Evolutionary conservation across 306 rosid genomes (phyloP).

Genomic region (Lupinus albus): DNA sequence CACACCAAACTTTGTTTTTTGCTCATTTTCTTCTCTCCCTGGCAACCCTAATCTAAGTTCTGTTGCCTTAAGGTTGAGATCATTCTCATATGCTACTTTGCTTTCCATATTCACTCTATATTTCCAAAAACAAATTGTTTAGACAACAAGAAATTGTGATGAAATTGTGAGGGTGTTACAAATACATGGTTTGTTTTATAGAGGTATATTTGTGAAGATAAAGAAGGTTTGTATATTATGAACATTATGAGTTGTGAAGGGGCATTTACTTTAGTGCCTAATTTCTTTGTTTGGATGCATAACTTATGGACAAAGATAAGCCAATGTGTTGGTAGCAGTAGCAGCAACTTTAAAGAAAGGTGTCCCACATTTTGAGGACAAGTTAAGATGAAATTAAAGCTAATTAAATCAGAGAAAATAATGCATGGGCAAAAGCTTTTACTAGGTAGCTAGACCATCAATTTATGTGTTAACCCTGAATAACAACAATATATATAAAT

Average conservation of each 20-base stretch:
- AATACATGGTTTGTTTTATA: slow-evolving; percentile 48
- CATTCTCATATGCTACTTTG: slow-evolving; percentile 52
- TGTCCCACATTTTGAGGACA: slow-evolving; percentile 70
- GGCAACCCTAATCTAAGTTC: slow-evolving; percentile 85
- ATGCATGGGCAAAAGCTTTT: too few relatives aligned
- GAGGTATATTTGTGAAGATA: slow-evolving; percentile 25
- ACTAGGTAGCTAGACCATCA: too few relatives aligned
- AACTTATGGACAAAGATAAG: slow-evolving; percentile 81
- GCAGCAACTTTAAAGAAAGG: slow-evolving; percentile 69
- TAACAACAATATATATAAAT: too few relatives aligned
- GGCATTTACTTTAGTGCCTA: slow-evolving; percentile 11
- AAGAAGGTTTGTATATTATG: not conserved
- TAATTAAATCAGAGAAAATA: too few relatives aligned
- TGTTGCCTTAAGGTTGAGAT: slow-evolving; percentile 78
- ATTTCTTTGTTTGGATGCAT: slow-evolving; percentile 40
- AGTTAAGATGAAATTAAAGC: too few relatives aligned
- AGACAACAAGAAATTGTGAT: slow-evolving; percentile 13
- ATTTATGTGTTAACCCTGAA: too few relatives aligned
- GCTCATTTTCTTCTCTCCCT: slow-evolving; percentile 55
- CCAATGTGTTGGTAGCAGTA: slow-evolving; percentile 72
- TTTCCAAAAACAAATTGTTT: not conserved
- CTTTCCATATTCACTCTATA: slow-evolving; percentile 50
- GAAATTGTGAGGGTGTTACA: slow-evolving; percentile 33
- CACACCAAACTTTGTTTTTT: not conserved
- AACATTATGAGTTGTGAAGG: slow-evolving; percentile 5